These are phyloP conservation scores for Mycena sanguinolenta DNA, from an alignment of 768 basidiomycete genomes.

Conservation along the genomic window DNA sequence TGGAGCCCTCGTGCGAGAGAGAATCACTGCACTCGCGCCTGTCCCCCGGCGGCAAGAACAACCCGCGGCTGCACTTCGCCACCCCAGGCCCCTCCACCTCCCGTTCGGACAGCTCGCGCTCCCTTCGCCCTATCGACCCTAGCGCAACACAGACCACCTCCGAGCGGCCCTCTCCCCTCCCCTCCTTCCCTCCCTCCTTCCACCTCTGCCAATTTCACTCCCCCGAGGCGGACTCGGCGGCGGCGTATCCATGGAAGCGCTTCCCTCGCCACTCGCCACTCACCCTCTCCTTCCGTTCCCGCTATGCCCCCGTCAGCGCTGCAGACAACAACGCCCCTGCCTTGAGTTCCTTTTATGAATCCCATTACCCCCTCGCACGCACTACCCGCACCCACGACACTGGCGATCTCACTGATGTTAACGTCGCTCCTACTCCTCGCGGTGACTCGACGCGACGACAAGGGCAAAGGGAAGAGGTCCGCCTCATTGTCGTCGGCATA, in stretches of 20 bases:
- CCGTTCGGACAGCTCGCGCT: constrained; percentile 23
- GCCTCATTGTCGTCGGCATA: constrained; percentile 36
- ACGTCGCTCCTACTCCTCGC: constrained; percentile 28
- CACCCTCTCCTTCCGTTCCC: constrained; percentile 1
- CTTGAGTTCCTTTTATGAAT: background rate
- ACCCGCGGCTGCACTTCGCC: constrained; percentile 28
- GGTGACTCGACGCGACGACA: too few species aligned
- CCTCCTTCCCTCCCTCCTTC: background rate
- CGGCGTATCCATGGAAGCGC: too few species aligned
- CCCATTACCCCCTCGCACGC: background rate
- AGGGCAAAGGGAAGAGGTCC: constrained; percentile 37
- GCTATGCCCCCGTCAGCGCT: constrained; percentile 9
- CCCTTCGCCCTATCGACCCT: constrained; percentile 25
- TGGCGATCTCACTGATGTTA: background rate
- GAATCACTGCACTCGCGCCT: constrained; percentile 13
- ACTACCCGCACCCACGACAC: background rate
- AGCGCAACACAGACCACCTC: constrained; percentile 35
- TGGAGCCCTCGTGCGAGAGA: constrained; percentile 16
- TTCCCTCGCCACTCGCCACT: background rate
- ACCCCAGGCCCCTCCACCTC: background rate
- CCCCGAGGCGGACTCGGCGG: background rate
- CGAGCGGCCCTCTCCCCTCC: constrained; percentile 26
- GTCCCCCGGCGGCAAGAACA: constrained; percentile 30
- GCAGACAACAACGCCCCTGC: constrained; percentile 19
- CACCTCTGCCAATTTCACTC: too few species aligned